These are phyloP conservation scores for Eutreptiella sp. DNA, from an alignment of 208 protist genomes.

Conservation along the genomic window DNA sequence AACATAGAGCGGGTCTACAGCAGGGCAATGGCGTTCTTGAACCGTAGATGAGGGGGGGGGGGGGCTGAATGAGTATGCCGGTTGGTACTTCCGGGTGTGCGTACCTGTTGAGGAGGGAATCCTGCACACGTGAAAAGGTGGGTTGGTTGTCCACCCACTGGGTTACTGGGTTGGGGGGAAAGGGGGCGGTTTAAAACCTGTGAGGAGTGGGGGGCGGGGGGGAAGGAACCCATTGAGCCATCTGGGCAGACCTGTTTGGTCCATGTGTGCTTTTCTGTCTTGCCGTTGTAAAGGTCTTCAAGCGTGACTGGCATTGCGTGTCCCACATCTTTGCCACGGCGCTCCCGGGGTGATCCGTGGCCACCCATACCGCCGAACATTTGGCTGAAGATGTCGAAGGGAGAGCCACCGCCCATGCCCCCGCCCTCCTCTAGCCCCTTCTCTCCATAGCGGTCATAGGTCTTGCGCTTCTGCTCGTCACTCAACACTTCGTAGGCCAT, in stretches of 20 bases:
- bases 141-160: no score
- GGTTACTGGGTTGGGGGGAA: no score
- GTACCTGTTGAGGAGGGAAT: no score
- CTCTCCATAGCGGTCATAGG: constrained; percentile 97
- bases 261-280: constrained; percentile 88
- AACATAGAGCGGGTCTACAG: no score
- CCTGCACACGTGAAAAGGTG: no score
- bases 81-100: no score
- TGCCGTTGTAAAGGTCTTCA: constrained; percentile 96
- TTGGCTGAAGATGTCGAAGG: constrained; percentile 74
- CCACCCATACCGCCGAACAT: constrained; percentile 78
- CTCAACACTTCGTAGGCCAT: constrained; percentile 95
- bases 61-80: no score
- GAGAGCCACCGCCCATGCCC: constrained; percentile 56
- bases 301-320: constrained; percentile 84
- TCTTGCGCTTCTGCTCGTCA: constrained; percentile 87
- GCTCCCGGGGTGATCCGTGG: constrained; percentile 59
- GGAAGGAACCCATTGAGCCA: no score
- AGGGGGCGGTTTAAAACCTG: no score
- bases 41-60: no score
- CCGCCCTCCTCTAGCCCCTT: constrained; percentile 86
- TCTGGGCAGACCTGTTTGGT: constrained; percentile 72
- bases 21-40: no score
- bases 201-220: no score
- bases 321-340: constrained; percentile 91